Conservation (phyloP, 345 rosid genomes). For the Brassica juncea region DNA sequence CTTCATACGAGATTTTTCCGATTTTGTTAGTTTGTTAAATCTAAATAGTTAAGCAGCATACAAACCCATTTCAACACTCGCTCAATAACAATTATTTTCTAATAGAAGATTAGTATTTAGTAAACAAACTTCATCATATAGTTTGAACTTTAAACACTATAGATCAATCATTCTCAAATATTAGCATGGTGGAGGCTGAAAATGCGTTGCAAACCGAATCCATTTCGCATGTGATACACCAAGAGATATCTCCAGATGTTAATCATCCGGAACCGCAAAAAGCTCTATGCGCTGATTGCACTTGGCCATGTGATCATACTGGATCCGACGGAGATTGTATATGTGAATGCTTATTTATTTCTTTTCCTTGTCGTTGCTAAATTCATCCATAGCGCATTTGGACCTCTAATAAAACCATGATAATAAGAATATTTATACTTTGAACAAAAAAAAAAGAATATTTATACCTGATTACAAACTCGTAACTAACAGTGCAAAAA, state of each 20-base stretch:
- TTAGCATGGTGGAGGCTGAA: too few species aligned
- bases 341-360: neutral
- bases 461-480: neutral
- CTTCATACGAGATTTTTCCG: neutral
- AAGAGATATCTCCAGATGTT: neutral
- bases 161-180: neutral
- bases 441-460: neutral
- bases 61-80: too few species aligned
- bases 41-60: neutral
- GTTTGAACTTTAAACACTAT: too few species aligned
- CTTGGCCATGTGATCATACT: neutral
- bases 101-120: too few species aligned
- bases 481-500: neutral
- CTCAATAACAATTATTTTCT: too few species aligned
- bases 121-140: too few species aligned
- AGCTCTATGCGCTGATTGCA: neutral
- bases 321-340: neutral
- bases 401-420: neutral
- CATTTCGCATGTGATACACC: neutral
- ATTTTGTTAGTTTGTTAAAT: too few species aligned
- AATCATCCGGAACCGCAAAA: neutral
- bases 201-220: too few species aligned
- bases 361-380: neutral
- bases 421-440: neutral
- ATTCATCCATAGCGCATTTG: neutral